Conservation (phyloP, 345 rosid genomes). For the Gossypium australe region DNA sequence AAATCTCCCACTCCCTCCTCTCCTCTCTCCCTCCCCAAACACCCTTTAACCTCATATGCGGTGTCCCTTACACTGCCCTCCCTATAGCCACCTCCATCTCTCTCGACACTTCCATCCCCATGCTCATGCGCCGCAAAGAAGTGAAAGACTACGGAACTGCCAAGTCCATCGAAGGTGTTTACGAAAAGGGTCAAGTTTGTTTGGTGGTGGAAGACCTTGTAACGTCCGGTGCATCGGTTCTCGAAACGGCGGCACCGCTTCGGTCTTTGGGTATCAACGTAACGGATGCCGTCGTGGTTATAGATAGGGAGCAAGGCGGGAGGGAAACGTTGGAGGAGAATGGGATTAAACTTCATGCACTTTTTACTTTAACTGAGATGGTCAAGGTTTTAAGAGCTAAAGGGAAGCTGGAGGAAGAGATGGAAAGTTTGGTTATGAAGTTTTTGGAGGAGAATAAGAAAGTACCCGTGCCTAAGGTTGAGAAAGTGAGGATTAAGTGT, state of each 20-base stretch:
- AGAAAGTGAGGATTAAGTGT: constrained; percentile 39
- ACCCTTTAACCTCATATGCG: constrained; percentile 63
- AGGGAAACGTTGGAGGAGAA: constrained; percentile 69
- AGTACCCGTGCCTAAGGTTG: constrained; percentile 59
- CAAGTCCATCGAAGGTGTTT: constrained; percentile 77
- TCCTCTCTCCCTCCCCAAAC: constrained; percentile 57
- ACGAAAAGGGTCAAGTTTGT: constrained; percentile 48
- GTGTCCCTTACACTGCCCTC: constrained; percentile 95
- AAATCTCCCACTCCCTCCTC: constrained; percentile 64
- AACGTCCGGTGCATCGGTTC: constrained; percentile 88
- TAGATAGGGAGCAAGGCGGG: constrained; percentile 93
- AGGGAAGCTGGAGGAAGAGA: constrained; percentile 66
- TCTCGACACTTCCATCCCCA: constrained; percentile 50
- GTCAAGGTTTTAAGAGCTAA: constrained; percentile 75
- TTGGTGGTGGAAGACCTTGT: constrained; percentile 81
- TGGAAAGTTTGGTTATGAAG: constrained; percentile 50
- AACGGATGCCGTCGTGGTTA: constrained; percentile 80
- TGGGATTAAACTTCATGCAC: constrained; percentile 73
- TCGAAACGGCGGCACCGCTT: constrained; percentile 81
- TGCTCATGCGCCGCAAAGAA: constrained; percentile 95
- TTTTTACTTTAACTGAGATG: constrained; percentile 73
- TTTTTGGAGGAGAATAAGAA: constrained; percentile 74
- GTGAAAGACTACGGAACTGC: constrained; percentile 84
- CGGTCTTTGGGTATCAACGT: constrained; percentile 72
- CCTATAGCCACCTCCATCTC: constrained; percentile 91